Evolutionary conservation across 768 basidiomycete genomes (phyloP).

Genomic region (Favolaschia claudopus): DNA sequence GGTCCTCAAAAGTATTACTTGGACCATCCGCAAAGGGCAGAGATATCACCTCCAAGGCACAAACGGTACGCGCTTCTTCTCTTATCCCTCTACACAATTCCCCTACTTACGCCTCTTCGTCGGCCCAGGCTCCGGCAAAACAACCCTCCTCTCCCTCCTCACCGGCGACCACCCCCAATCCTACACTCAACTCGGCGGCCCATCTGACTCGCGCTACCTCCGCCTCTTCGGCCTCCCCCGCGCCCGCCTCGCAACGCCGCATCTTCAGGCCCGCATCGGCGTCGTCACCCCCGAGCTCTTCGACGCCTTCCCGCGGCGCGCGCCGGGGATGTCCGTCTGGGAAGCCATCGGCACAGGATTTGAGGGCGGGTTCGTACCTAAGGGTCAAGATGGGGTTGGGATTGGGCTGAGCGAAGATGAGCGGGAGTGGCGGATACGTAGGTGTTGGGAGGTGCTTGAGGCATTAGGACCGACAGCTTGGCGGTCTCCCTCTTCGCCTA

Average conservation of each 20-base stretch:
- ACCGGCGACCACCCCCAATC: conserved; percentile 97
- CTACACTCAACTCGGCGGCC: conserved; percentile 69
- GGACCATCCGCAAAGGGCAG: conserved; percentile 84
- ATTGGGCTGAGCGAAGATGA: conserved; percentile 46
- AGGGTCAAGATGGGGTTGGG: conserved; percentile 53
- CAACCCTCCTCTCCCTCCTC: conserved; percentile 87
- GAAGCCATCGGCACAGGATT: conserved; percentile 91
- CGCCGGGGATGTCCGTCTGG: conserved; percentile 68
- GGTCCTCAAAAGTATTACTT: conserved; percentile 81
- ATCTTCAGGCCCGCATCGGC: conserved; percentile 73
- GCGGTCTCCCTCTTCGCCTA: conserved; percentile 29
- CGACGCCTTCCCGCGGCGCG: conserved; percentile 85
- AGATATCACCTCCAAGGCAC: conserved; percentile 91
- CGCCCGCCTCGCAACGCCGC: conserved; percentile 68
- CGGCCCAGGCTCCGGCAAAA: conserved; percentile 86
- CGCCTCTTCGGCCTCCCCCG: conserved; percentile 71
- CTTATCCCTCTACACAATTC: background rate
- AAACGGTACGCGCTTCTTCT: conserved; percentile 65
- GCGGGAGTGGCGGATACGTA: conserved; percentile 42
- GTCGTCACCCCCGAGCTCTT: conserved; percentile 90
- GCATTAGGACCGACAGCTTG: conserved; percentile 69
- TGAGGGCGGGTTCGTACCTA: conserved; percentile 79
- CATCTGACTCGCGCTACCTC: conserved; percentile 58
- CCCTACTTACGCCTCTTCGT: background rate
- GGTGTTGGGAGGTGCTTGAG: conserved; percentile 64